A percentile compares a stretch with the other conserved stretches of the same genome.
Evolutionary conservation across 2,329 filamentous ascomycete species (phyloP).

Genomic region (Aspergillus sp.): DNA sequence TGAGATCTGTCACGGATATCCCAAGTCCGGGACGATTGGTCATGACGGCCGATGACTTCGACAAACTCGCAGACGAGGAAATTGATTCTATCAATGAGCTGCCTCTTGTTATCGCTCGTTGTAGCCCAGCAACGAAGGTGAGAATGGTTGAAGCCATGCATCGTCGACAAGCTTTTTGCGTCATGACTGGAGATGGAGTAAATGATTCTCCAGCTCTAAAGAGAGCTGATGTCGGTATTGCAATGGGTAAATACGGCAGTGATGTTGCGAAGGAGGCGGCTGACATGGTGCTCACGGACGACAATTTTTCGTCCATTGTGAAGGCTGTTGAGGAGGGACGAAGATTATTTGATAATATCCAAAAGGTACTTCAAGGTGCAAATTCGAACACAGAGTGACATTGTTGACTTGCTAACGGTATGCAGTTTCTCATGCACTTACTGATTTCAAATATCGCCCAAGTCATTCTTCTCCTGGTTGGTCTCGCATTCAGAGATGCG

Average conservation of each 20-base stretch:
- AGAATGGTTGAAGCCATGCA: constrained; percentile 52
- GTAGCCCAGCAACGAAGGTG: constrained; percentile 58
- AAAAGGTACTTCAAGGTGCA: constrained; percentile 39
- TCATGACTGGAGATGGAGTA: constrained; percentile 61
- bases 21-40: constrained; percentile 43
- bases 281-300: constrained; percentile 51
- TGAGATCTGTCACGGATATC: constrained; percentile 30
- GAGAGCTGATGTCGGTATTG: constrained; percentile 60
- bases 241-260: constrained; percentile 61
- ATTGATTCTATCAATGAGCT: constrained; percentile 54
- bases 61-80: constrained; percentile 49
- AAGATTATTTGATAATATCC: constrained; percentile 58
- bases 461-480: constrained; percentile 75
- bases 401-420: constrained; percentile 29
- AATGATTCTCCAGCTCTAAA: constrained; percentile 61
- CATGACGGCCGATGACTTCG: constrained; percentile 63
- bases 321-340: constrained; percentile 61
- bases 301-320: constrained; percentile 61
- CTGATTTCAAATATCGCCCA: constrained; percentile 81
- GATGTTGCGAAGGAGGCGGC: constrained; percentile 62
- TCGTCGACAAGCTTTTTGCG: constrained; percentile 48
- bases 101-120: constrained; percentile 59
- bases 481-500: constrained; percentile 74
- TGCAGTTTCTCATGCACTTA: constrained; percentile 71
- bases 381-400: neutral